Base-by-base conservation (phyloP, 108 stramenopile species). In the Pseudonitzschia pungens region DNA sequence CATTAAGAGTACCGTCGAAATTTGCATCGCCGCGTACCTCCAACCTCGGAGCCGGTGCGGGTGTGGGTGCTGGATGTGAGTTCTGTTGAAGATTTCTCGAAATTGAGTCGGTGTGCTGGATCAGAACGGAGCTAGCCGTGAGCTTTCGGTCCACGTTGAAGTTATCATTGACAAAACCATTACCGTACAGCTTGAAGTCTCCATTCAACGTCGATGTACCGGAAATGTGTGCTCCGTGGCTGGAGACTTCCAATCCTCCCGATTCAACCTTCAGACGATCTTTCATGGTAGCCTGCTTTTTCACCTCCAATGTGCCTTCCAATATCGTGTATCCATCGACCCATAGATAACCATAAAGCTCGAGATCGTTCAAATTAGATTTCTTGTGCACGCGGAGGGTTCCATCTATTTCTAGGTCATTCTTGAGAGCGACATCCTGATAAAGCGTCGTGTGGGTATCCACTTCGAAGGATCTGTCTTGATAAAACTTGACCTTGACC, bases 291-390 rank as follows among this genome's bases (percentile, higher is more conserved):
- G 16, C 8, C 57, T 32, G 10, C 24, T 58, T 28, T 20, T 31
- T 58, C 22, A 58, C 57, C 15, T 58, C 31, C 57, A 58, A 24
- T 3, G 57, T 58, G 14, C 20, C 14, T 14, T 31, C 31, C 57
- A 31, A 9, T 58, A 24, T 5, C 31, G 57, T 58, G 15, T 58
- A 32, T 15, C 57, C 57, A 58, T 58, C 57, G 57, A 58, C 57
- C 57, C 29, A 58, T 14, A 58, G 57, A 24, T 58, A 28, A 20
- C 31, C 57, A 24, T 28, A 28, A 12, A 58, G 29, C 14, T 58
- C 57, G 16, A 58, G 57, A 24, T 58, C 57, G 1, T 58, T 21
- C 12, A 48, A 12, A 2, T 14, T 48, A 12, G 45, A 8, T 18
- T 48, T 48, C 10, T 48, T 48, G 16, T 48, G 14, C 18, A 48